These are phyloP conservation scores for Spathaspora sp. DNA, from an alignment of 805 yeast genomes.

Conservation along the genomic window DNA sequence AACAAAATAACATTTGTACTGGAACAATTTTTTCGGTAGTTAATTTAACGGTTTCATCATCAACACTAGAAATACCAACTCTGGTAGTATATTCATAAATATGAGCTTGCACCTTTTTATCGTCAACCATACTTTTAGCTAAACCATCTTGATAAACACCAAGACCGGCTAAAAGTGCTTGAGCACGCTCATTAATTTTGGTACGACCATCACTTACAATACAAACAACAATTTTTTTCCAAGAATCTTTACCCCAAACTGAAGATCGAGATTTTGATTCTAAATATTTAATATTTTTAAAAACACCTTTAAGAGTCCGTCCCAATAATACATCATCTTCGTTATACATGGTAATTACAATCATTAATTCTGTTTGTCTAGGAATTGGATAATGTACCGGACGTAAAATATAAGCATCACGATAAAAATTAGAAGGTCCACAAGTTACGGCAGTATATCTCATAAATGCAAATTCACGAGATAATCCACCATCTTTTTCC, in stretches of 20 bases:
- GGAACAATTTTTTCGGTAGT: constrained; percentile 56
- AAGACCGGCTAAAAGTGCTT: constrained; percentile 60
- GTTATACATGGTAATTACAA: constrained; percentile 64
- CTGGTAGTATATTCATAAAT: constrained; percentile 64
- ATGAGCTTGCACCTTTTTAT: constrained; percentile 59
- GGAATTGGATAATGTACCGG: constrained; percentile 50
- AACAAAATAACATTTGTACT: constrained; percentile 56
- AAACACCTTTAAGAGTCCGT: constrained; percentile 59
- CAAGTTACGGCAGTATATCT: constrained; percentile 63
- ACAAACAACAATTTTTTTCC: constrained; percentile 63
- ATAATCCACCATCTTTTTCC: constrained; percentile 36
- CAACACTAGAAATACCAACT: constrained; percentile 42
- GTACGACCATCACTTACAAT: constrained; percentile 64
- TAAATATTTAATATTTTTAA: constrained; percentile 60
- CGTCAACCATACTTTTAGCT: constrained; percentile 57
- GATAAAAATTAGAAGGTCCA: constrained; percentile 62
- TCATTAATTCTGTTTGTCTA: constrained; percentile 57
- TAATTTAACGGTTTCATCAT: constrained; percentile 50
- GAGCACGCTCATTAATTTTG: constrained; percentile 59
- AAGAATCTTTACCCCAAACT: constrained; percentile 46
- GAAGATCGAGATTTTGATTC: constrained; percentile 44
- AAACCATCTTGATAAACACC: constrained; percentile 67
- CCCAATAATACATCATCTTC: constrained; percentile 63
- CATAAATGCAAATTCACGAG: constrained; percentile 58
- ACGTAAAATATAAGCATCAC: constrained; percentile 54